phyloP scores from a whole-genome alignment of 192 early-diverging fungal genomes.

The Phlyctochytrium arcticum region DNA sequence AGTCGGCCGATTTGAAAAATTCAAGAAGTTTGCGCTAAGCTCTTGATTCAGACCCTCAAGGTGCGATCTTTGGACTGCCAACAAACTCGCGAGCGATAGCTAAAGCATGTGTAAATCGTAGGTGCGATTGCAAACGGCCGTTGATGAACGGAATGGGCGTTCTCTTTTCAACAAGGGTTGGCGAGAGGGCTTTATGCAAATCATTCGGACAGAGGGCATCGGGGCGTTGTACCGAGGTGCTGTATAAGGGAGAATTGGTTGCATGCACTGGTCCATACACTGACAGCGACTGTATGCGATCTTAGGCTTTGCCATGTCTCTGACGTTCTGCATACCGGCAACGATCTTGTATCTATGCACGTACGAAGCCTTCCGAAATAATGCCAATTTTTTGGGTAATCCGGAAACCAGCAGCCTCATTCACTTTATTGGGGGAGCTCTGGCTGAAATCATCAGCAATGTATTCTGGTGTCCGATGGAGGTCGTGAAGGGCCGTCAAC shows the following conservation, averaged over 20 bases:
- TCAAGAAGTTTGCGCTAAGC: neutral
- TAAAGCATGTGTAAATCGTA: neutral
- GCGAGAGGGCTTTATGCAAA: neutral
- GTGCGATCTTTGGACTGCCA: neutral
- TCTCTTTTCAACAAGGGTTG: conserved; percentile 1
- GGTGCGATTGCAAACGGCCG: conserved; percentile 6
- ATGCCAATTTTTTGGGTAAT: conserved; percentile 5
- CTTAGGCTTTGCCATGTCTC: neutral
- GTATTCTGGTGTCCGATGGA: conserved; percentile 26
- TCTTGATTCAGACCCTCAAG: neutral
- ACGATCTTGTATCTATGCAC: conserved; percentile 53
- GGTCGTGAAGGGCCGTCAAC: conserved; percentile 17
- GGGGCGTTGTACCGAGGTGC: neutral
- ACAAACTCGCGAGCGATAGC: neutral
- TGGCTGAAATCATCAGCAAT: conserved; percentile 15
- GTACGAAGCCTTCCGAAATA: conserved; percentile 50
- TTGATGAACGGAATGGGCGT: neutral
- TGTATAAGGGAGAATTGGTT: no score
- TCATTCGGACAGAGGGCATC: conserved; percentile 4
- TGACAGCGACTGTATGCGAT: neutral
- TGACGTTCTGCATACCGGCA: conserved; percentile 4
- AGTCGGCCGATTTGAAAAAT: neutral
- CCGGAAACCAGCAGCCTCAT: neutral
- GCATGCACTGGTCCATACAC: neutral
- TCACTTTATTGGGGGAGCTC: conserved; percentile 2